Base-by-base conservation (phyloP, 2,329 filamentous ascomycete species). In the Beauveria medogensis region DNA sequence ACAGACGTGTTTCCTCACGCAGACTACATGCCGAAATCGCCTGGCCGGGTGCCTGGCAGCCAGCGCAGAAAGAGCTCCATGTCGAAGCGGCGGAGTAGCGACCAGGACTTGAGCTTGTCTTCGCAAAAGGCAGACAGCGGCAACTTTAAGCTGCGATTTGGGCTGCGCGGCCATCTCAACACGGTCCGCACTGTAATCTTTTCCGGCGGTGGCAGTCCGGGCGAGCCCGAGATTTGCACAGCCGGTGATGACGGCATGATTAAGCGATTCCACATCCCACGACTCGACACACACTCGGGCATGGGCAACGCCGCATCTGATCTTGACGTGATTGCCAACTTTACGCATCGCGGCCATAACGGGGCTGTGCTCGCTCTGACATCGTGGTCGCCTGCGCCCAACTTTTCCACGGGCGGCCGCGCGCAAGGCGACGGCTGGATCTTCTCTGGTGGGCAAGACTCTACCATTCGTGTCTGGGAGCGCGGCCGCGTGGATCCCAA, bases 391-490 rank as follows among this genome's bases (percentile, higher is more conserved):
- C 87, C 91, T 2, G 88, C 91, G 2, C 90, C 90, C 28, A 94
- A 90, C 69, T 96, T 97, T 71, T 89, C 91, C 8, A 95, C 91
- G 20, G 91, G 92, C 41, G 92, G 92, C 7, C 86, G 92, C 64
- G 91, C 90, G 8, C 86, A 89, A 67, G 93, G 93, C 37, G 94
- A 97, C 68, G 94, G 94, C 30, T 99, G 94, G 94, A 92, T 99
- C 65, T 99, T 99, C 74, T 97, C 93, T 5, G 94, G 94, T 63
- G 94, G 94, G 4, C 92, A 97, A 72, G 94, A 99, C 73, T 86
- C 90, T 20, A 96, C 91, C 7, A 87, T 99, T 43, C 86, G 92
- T 34, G 92, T 99, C 0, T 99, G 94, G 94, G 93, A 99, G 74
- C 85, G 92, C 55, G 93, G 93, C 30, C 82, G 93, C 52, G 91